phyloP scores from a whole-genome alignment of 768 basidiomycete species.

The Suillus spraguei region DNA sequence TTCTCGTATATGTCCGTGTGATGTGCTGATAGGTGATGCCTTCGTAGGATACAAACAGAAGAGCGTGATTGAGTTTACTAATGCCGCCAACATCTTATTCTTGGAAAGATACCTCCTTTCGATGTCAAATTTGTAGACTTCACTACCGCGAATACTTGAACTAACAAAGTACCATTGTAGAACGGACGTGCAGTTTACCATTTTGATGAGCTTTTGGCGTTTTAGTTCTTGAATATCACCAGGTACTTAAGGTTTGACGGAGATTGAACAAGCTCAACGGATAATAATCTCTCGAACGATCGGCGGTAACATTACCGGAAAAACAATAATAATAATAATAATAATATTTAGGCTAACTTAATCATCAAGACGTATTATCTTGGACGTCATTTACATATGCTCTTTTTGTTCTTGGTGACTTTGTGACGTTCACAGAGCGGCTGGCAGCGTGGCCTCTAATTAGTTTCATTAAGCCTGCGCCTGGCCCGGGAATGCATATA shows the following conservation, averaged over 20 bases:
- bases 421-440: conserved; percentile 8
- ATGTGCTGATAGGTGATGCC: conserved; percentile 12
- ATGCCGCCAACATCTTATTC: conserved; percentile 41
- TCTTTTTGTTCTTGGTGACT: conserved; percentile 38
- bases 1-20: neutral
- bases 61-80: conserved; percentile 44
- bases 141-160: neutral
- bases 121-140: conserved; percentile 13
- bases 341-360: too few relatives aligned
- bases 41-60: conserved; percentile 43
- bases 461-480: conserved; percentile 3
- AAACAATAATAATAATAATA: too few relatives aligned
- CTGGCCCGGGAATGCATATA: neutral
- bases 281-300: too few relatives aligned
- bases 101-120: conserved; percentile 37
- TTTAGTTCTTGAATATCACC: too few relatives aligned
- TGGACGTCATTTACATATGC: too few relatives aligned
- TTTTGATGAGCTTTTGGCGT: too few relatives aligned
- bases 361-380: too few relatives aligned
- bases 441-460: conserved; percentile 20
- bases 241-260: too few relatives aligned
- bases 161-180: too few relatives aligned
- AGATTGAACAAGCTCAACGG: too few relatives aligned
- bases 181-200: too few relatives aligned
- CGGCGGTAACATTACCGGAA: too few relatives aligned